Conservation (phyloP, 192 early-diverging fungal species). For the Borealophlyctis nickersoniae region DNA sequence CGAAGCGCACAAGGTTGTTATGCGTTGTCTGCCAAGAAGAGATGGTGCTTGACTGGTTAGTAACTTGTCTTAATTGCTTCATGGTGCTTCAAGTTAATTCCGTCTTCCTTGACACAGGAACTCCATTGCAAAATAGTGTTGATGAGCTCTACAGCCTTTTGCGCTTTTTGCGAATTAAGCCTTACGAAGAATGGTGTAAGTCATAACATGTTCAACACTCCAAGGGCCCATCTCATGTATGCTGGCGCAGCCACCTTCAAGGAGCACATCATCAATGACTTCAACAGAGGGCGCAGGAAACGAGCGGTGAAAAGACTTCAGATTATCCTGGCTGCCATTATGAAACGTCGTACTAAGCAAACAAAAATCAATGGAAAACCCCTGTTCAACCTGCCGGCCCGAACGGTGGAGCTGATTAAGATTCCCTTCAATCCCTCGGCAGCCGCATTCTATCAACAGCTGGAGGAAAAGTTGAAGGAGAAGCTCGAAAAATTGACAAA, state of each 20-base stretch:
- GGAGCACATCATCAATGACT: constrained; percentile 46
- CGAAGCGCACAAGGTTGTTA: constrained; percentile 18
- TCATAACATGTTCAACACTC: constrained; percentile 10
- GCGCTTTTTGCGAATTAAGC: constrained; percentile 62
- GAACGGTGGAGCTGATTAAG: constrained; percentile 40
- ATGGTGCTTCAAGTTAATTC: background rate
- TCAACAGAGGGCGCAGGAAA: constrained; percentile 26
- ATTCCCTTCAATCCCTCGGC: constrained; percentile 52
- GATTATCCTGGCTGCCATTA: constrained; percentile 49
- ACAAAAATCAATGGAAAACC: constrained; percentile 59
- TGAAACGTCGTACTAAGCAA: constrained; percentile 66
- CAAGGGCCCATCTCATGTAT: background rate
- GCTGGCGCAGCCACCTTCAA: constrained; percentile 34
- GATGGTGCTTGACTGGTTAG: constrained; percentile 39
- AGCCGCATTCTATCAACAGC: constrained; percentile 53
- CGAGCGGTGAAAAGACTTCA: constrained; percentile 54
- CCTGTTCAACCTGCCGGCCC: constrained; percentile 58
- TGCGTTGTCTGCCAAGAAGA: constrained; percentile 21
- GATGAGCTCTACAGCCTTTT: constrained; percentile 71
- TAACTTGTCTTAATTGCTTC: background rate
- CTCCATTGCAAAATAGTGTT: constrained; percentile 63
- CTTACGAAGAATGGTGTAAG: constrained; percentile 45
- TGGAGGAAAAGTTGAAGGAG: constrained; percentile 22
- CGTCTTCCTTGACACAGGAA: background rate
- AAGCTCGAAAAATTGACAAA: background rate